These are phyloP conservation scores for Blastocystis sp. DNA, from an alignment of 352 stramenopile species.

Conservation along the genomic window DNA sequence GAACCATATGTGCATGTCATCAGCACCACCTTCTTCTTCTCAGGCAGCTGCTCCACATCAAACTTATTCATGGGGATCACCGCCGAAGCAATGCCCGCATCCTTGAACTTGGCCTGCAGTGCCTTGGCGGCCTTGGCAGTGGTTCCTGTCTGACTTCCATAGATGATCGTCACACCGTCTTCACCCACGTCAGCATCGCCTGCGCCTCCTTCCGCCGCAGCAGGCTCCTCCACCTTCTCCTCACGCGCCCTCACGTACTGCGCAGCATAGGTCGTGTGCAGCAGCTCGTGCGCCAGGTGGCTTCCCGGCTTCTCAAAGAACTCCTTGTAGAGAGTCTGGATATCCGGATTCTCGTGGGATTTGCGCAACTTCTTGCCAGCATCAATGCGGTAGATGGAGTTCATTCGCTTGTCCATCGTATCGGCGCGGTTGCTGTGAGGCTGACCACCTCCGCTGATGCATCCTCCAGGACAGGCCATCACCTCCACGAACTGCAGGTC, in stretches of 20 bases:
- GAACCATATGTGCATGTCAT: conserved; percentile 58
- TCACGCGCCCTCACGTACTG: conserved; percentile 50
- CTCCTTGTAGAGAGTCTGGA: conserved; percentile 64
- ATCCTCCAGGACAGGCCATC: conserved; percentile 95
- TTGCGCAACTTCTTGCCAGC: conserved; percentile 75
- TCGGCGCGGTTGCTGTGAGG: conserved; percentile 71
- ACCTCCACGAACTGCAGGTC: conserved; percentile 87
- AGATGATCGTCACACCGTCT: conserved; percentile 49
- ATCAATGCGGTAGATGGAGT: conserved; percentile 69
- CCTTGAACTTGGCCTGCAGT: conserved; percentile 62
- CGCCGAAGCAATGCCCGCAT: conserved; percentile 2
- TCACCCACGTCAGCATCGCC: conserved; percentile 29
- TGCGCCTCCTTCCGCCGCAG: not conserved
- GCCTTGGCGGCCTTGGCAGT: conserved; percentile 41
- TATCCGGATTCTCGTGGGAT: conserved; percentile 73
- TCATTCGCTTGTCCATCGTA: conserved; percentile 68
- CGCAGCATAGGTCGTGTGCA: conserved; percentile 34
- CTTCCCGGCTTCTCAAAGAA: conserved; percentile 72
- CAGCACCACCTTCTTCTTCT: conserved; percentile 60
- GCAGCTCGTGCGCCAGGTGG: conserved; percentile 52
- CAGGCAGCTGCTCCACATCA: conserved; percentile 51
- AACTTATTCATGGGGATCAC: conserved; percentile 60
- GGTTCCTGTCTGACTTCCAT: conserved; percentile 36
- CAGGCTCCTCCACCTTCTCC: conserved; percentile 59
- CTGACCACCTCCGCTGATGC: conserved; percentile 90